Base-by-base conservation (phyloP, 116 monocot species). In the Dioscorea cayenensis region DNA sequence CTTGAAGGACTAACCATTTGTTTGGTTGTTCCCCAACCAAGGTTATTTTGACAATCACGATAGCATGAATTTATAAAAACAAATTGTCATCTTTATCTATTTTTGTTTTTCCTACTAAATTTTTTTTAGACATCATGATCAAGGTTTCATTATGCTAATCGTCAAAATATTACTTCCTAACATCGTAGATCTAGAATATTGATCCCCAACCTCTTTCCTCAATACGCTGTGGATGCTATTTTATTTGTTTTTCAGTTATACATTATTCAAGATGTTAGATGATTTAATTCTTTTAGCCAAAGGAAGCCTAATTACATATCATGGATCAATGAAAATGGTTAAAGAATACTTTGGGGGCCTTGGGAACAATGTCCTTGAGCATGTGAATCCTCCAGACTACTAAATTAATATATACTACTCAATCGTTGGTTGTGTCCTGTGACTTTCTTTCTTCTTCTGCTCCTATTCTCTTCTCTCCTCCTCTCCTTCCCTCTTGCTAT, bases 11-110 rank as follows among this genome's bases (percentile, higher is more conserved):
- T 99, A 76, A 99, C 88, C 72, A 85, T 99, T 49, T 84, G 81
- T 73, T 81, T 92, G 90, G 99, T 99, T 64, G 84, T 99, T 81
- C 99, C 93, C 78, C 99, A 99, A 84, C 99, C 99, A 27, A 99
- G 99, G 99, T 97, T 79, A 29, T 75, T 68, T 72, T 36, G 66
- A 67, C 5, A 71, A 49, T 59, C 67, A 67, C 65, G 16, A 49
- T 19, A 69, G 36, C 63, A 22, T 66, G 28, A 3, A 63, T 32
- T 7, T 35, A 29, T 29, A 2, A 29, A 36, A 36, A n/a, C 25
- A 49, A 13, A 50, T n/a, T 36, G n/a, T 67, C 1, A 18, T 64
- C 7, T 60, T 36, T 36, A n/a, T 61, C 36, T 25, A 19, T 10
- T 23, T 11, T 3, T 63, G 10, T n/a, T 38, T 28, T 28, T 60